Base-by-base conservation (phyloP, 352 stramenopile species). In the Globisporangium parvum region DNA sequence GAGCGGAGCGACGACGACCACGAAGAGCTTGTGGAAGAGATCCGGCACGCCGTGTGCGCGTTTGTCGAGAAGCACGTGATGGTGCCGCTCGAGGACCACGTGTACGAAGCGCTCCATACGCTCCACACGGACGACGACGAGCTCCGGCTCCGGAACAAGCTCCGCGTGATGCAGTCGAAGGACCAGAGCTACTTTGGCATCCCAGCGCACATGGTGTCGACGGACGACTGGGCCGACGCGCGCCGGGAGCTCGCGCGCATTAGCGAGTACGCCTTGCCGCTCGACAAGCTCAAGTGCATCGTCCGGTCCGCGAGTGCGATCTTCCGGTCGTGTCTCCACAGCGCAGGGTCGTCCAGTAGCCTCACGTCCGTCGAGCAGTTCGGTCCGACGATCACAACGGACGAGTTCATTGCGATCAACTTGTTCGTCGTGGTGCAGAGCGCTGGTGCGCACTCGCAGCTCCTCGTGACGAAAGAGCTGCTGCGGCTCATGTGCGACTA, bases 251-350 rank as follows among this genome's bases (percentile, higher is more conserved):
- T 88, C 18, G 67, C 59, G 20, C 66, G 67, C 18, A 66, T 88
- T 45, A 73, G 79, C 31, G 69, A 87, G 47, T 87, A 77, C 53
- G 60, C 78, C 18, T 58, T 88, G 17, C 78, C 78, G 20, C 67
- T 83, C 26, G 78, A 88, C 68, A 88, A 88, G 55, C 66, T 88
- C 50, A 81, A 84, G 63, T 88, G 75, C 62, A 80, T 88, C 55
- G 68, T 81, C 50, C 77, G 77, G 44, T 64, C 73, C 37, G 75
- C 73, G 2, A 71, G 66, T 14, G 78, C 75, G 33, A 71, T 88
- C 58, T 88, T 85, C 60, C 66, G 61, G 14, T 48, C 55, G 12
- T 62, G 46, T 31, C 39, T 51, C 60, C 71, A 49, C 67, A 59
- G 23, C 71, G 70, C 63, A 33, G 69, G 33, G 63, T 70, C 59